phyloP scores from a whole-genome alignment of 768 basidiomycete genomes.

The Porphyrellus cyaneotinctus region DNA sequence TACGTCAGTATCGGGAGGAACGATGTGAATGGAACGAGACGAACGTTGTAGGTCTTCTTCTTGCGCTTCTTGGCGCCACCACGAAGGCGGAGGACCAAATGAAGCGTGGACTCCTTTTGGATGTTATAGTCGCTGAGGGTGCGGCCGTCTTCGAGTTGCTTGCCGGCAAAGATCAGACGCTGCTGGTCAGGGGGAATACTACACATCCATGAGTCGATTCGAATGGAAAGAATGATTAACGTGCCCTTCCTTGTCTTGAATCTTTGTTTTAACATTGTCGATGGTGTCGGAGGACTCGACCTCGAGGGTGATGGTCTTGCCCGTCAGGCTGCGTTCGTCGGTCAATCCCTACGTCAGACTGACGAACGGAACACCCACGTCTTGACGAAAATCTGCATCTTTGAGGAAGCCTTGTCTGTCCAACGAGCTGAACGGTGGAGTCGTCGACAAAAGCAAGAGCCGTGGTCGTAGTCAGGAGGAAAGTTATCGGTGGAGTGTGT shows the following conservation, averaged over 20 bases:
- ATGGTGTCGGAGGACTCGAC: constrained; percentile 97
- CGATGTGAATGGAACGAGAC: constrained; percentile 25
- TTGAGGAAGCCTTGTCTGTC: constrained; percentile 79
- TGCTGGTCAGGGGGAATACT: constrained; percentile 94
- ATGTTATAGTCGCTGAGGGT: constrained; percentile 96
- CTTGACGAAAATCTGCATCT: constrained; percentile 99
- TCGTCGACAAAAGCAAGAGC: constrained; percentile 84
- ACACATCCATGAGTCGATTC: constrained; percentile 4
- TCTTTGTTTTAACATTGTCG: constrained; percentile 97
- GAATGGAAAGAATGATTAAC: constrained; percentile 15
- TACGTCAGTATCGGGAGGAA: constrained; percentile 3
- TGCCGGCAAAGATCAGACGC: constrained; percentile 97
- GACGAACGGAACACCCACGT: constrained; percentile 51
- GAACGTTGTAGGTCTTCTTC: constrained; percentile 98
- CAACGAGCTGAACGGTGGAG: constrained; percentile 88
- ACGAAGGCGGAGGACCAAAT: constrained; percentile 94
- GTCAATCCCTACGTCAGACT: constrained; percentile 1
- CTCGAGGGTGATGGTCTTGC: constrained; percentile 98
- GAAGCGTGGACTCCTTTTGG: constrained; percentile 99
- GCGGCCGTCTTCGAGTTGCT: constrained; percentile 98
- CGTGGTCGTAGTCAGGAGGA: constrained; percentile 29
- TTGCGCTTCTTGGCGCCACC: constrained; percentile 99
- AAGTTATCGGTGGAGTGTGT: constrained; percentile 10
- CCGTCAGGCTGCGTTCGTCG: constrained; percentile 73
- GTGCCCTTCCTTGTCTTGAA: constrained; percentile 95